Base-by-base conservation (phyloP, 768 basidiomycete species). In the Megacollybia marginata region DNA sequence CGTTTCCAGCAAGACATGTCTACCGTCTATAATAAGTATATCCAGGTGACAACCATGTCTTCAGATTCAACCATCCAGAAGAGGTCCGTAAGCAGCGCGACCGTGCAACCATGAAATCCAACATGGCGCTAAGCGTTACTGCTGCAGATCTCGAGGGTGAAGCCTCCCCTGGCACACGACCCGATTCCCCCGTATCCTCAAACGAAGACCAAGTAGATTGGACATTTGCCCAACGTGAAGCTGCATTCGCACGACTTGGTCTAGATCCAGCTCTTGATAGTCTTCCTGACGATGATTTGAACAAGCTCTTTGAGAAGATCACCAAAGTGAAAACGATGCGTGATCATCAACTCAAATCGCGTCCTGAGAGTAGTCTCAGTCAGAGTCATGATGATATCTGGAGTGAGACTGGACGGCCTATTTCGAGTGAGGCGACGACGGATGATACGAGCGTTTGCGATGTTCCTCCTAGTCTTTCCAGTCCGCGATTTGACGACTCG, bases 211-310 rank as follows among this genome's bases (percentile, higher is more conserved):
- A 91, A 55, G 87, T 92, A 42, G 96, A 99, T 64, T 99, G 96
- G 96, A 88, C 83, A n/a, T 98, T 84, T 64, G 96, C 96, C 6
- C 88, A 90, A 62, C 80, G 93, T 8, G 96, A 99, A 67, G 93
- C 93, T 5, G 94, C 92, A 3, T 74, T 93, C 34, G 88, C 90
- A 1, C 77, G 86, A 44, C 72, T 96, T 15, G 93, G 93, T 3
- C 67, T 90, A 33, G 91, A 95, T 58, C 91, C 95, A 13, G 79
- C 88, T 12, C 75, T 99, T 20, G 92, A 98, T 65, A 90, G 86
- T 58, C 76, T 99, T 19, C 91, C 89, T 0, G 95, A 99, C 64
- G 89, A 93, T 52, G 95, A 98, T 61, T 74, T 99, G 46, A 91
- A 92, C 73, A 91, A 88, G 58, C 73, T 95, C 28, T 97, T 85